These are phyloP conservation scores for Penicillium waksmanii DNA, from an alignment of 495 filamentous ascomycete species.

Conservation along the genomic window DNA sequence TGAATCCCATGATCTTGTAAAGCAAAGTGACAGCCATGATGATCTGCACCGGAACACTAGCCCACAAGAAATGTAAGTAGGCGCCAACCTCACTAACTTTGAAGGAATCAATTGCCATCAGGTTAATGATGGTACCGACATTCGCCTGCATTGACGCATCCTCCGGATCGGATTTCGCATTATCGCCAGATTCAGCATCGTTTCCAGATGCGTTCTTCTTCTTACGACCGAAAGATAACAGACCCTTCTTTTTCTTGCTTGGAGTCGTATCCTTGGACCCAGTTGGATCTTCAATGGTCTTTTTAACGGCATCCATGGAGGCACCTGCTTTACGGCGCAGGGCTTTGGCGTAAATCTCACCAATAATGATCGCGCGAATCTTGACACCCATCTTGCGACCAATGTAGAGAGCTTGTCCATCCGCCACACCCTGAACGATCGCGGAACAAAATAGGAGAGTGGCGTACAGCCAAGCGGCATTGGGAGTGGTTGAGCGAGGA, in stretches of 20 bases:
- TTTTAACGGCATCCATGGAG: slow-evolving; percentile 58
- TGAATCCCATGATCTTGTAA: slow-evolving; percentile 87
- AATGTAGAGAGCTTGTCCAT: slow-evolving; percentile 89
- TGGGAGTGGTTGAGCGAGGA: slow-evolving; percentile 74
- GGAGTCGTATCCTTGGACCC: slow-evolving; percentile 17
- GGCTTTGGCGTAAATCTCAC: slow-evolving; percentile 97
- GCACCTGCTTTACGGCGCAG: slow-evolving; percentile 88
- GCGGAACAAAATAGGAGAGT: slow-evolving; percentile 84
- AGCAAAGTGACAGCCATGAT: slow-evolving; percentile 74
- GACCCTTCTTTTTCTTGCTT: slow-evolving; percentile 51
- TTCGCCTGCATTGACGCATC: slow-evolving; percentile 76
- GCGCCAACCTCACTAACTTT: slow-evolving; percentile 93
- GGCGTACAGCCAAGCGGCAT: slow-evolving; percentile 96
- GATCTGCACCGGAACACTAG: slow-evolving; percentile 81
- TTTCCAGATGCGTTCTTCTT: slow-evolving; percentile 47
- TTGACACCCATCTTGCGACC: slow-evolving; percentile 93
- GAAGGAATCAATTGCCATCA: slow-evolving; percentile 99
- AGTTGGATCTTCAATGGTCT: slow-evolving; percentile 39
- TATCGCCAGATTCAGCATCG: slow-evolving; percentile 36
- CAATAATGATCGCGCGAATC: slow-evolving; percentile 91
- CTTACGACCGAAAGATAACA: slow-evolving; percentile 61
- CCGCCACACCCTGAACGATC: slow-evolving; percentile 73
- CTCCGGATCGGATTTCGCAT: slow-evolving; percentile 42
- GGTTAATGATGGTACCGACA: slow-evolving; percentile 93
- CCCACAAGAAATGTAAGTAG: slow-evolving; percentile 90